Evolutionary conservation across 768 basidiomycete species (phyloP).

Genomic region (Trametes maxima): DNA sequence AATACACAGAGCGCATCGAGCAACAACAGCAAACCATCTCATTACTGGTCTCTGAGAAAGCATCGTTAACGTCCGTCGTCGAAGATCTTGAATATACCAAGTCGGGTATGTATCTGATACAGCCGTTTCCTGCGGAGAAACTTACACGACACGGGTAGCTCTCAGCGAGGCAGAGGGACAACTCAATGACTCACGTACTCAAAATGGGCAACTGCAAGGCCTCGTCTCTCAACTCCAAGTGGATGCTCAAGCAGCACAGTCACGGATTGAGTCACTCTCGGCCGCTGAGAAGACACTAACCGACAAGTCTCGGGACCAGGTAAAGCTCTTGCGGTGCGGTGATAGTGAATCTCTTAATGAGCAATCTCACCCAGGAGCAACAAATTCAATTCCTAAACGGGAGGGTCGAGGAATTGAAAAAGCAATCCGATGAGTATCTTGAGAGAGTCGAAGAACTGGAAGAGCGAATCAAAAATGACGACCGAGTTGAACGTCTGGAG

Average conservation of each 20-base stretch:
- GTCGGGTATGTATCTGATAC: conserved; percentile 26
- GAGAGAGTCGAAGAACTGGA: conserved; percentile 70
- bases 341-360: not conserved
- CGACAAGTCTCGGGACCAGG: conserved; percentile 56
- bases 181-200: conserved; percentile 27
- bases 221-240: conserved; percentile 47
- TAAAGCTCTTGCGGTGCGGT: conserved; percentile 22
- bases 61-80: conserved; percentile 33
- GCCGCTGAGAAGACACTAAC: conserved; percentile 56
- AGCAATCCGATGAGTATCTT: conserved; percentile 55
- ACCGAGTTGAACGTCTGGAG: conserved; percentile 76
- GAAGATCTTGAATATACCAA: conserved; percentile 36
- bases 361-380: conserved; percentile 56
- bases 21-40: conserved; percentile 45
- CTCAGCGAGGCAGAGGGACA: conserved; percentile 29
- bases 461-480: conserved; percentile 83
- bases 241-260: conserved; percentile 40
- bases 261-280: conserved; percentile 45
- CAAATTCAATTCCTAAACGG: conserved; percentile 68
- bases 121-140: not conserved
- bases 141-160: conserved; percentile 15
- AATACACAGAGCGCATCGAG: conserved; percentile 22
- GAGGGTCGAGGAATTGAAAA: conserved; percentile 52
- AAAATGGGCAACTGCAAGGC: conserved; percentile 24
- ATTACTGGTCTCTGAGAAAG: conserved; percentile 42